Base-by-base conservation (phyloP, 139 green algal genomes). In the Deuterostichococcus epilithicus region DNA sequence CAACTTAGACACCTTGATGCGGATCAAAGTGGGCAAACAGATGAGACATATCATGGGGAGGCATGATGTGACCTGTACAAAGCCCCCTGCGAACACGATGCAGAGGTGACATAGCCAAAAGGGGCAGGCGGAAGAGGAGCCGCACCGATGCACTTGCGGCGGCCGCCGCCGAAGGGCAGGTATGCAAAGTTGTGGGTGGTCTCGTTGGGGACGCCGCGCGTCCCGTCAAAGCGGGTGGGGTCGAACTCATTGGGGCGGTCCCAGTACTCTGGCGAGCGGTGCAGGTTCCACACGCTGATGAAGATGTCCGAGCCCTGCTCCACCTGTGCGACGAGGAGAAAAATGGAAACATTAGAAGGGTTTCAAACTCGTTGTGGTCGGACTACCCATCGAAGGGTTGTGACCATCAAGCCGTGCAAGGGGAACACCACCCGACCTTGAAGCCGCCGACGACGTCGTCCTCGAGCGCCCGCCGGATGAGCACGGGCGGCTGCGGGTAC, bases 401-500 rank as follows among this genome's bases (percentile, higher is more conserved):
- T 63, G 45, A 73, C 82, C 72, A 92, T 83, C 25, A 30, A 73
- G 79, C 90, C 85, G 33, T 89, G 85, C 35, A 83, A 75, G 42
- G 85, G 76, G 23, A 77, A n/a, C n/a, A n/a, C n/a, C n/a, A n/a
- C 68, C 52, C 33, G 1, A 84, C 38, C 32, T 67, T 38, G 72
- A 74, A 90, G n/a, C 84, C 88, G n/a, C 66, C 81, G 10, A 92
- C 59, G 5, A 74, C 68, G 70, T 91, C 86, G 42, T 89, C 83
- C 76, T 91, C 76, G 38, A 94, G 33, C 26, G 87, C 86, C 3
- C 93, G 72, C 26, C 94, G 83, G 74, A 98, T 97, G 60, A 98
- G 94, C 75, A 98, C 94, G 6, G 94, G 94, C 23, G 94, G 94
- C 87, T 98, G 94, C 18, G 94, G 94, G 89, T 98, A 98, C 60